Evolutionary conservation across 2,329 filamentous ascomycete species (phyloP).

Genomic region (Neonectria magnoliae): DNA sequence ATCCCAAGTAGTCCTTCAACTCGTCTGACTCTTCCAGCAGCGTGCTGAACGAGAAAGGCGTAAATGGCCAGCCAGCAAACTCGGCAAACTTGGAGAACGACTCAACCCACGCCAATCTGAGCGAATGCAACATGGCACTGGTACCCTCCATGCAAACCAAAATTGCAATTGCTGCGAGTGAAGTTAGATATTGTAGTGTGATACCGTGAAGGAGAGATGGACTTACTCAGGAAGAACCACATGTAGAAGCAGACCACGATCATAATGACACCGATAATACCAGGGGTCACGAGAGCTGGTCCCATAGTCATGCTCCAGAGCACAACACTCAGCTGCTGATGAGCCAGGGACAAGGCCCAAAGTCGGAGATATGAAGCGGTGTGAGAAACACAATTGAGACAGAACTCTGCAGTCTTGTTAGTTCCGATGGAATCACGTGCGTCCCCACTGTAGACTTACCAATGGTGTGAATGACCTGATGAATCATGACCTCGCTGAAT

Average conservation of each 20-base stretch:
- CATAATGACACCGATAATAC: conserved; percentile 78
- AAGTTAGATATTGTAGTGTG: conserved; percentile 37
- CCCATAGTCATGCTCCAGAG: conserved; percentile 96
- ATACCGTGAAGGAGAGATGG: neutral
- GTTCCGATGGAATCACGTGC: conserved; percentile 13
- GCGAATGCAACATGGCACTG: conserved; percentile 91
- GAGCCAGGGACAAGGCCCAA: conserved; percentile 95
- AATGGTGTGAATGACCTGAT: conserved; percentile 98
- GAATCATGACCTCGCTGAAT: conserved; percentile 97
- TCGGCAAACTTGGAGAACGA: conserved; percentile 98
- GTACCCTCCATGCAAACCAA: conserved; percentile 96
- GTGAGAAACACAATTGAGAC: conserved; percentile 98
- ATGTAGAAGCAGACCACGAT: conserved; percentile 84
- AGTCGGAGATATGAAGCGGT: conserved; percentile 98
- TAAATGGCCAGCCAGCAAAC: conserved; percentile 86
- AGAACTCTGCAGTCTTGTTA: conserved; percentile 78
- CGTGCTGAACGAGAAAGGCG: conserved; percentile 87
- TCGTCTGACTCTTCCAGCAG: conserved; percentile 85
- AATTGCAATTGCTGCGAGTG: conserved; percentile 60
- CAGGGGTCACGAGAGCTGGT: conserved; percentile 74
- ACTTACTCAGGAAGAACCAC: conserved; percentile 84
- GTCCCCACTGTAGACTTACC: conserved; percentile 65
- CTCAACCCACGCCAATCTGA: conserved; percentile 95
- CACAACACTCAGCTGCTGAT: conserved; percentile 96
- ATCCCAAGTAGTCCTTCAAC: conserved; percentile 65